Evolutionary conservation across 2,329 filamentous ascomycete species (phyloP).

Genomic region (Hypoxylon rubiginosum): DNA sequence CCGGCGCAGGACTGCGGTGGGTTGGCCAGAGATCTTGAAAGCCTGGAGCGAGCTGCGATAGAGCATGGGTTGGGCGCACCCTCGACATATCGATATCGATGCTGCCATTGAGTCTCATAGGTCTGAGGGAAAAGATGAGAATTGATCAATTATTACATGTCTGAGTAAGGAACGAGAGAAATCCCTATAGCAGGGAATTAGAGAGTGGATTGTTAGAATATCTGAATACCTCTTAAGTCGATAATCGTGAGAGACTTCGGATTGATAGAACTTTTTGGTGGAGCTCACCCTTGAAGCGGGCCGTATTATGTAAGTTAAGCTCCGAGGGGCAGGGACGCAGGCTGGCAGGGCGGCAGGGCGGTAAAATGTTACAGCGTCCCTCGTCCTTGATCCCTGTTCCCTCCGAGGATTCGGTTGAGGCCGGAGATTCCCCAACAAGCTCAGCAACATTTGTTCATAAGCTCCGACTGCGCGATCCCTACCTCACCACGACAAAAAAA

Average conservation of each 20-base stretch:
- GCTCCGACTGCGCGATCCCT: conserved; percentile 38
- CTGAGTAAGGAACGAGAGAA: not conserved
- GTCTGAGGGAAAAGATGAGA: not conserved
- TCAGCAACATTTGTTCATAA: conserved; percentile 38
- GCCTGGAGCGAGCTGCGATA: conserved; percentile 45
- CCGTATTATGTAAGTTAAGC: not conserved
- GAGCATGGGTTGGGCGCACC: conserved; percentile 49
- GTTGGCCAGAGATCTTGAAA: conserved; percentile 23
- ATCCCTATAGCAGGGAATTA: not conserved
- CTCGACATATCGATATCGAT: conserved; percentile 44
- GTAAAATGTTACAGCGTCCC: conserved; percentile 39
- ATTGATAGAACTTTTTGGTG: not conserved
- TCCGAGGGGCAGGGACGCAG: not conserved
- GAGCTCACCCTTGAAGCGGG: not conserved
- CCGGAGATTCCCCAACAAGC: conserved; percentile 51
- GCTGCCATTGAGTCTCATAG: conserved; percentile 40
- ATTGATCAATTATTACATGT: conserved; percentile 8
- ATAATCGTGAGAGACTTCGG: not conserved
- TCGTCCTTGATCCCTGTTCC: too few relatives aligned
- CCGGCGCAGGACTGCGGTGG: conserved; percentile 15
- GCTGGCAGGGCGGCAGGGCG: too few relatives aligned
- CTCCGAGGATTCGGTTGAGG: conserved; percentile 42
- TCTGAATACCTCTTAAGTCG: not conserved
- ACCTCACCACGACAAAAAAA: conserved; percentile 28
- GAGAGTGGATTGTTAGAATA: not conserved